Percentiles rank a stretch among this genome's conserved stretches.
Conservation (phyloP, 2,329 filamentous ascomycete species). For the Incumbomyces delicatus region DNA sequence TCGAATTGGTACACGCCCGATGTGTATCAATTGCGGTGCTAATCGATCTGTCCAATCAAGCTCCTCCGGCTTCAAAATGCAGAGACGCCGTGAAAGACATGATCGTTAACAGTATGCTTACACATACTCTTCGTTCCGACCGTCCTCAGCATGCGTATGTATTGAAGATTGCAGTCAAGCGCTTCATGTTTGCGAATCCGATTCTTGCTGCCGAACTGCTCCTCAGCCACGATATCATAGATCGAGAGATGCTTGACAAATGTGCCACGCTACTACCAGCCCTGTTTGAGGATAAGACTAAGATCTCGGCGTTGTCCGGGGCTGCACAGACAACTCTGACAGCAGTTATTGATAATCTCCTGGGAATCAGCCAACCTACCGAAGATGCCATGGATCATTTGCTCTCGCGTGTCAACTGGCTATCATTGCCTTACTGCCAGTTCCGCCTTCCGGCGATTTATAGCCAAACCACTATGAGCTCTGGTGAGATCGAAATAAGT, state of each 20-base stretch:
- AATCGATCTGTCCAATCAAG: slow-evolving; percentile 15
- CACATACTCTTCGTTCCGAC: not conserved
- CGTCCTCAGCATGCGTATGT: not conserved
- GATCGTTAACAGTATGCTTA: not conserved
- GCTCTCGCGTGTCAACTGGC: not conserved
- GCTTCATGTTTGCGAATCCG: not conserved
- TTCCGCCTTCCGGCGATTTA: slow-evolving; percentile 29
- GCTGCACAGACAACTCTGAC: slow-evolving; percentile 17
- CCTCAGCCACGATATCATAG: not conserved
- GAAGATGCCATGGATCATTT: not conserved
- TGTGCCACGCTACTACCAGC: not conserved
- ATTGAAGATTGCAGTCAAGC: not conserved
- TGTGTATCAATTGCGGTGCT: slow-evolving; percentile 35
- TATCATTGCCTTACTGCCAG: slow-evolving; percentile 35
- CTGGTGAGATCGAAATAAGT: slow-evolving; percentile 19
- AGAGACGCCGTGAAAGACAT: not conserved
- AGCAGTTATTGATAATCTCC: not conserved
- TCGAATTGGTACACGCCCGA: slow-evolving; percentile 35
- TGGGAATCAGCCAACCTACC: not conserved
- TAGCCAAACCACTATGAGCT: slow-evolving; percentile 25
- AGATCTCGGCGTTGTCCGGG: slow-evolving; percentile 28
- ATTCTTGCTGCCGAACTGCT: slow-evolving; percentile 2
- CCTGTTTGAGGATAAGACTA: slow-evolving; percentile 21
- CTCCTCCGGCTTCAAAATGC: slow-evolving; percentile 1
- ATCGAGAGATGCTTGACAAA: not conserved